Evolutionary conservation across 306 rosid species (phyloP), one percentile per base, ranked within the genome.

Genomic region (Fragaria iinumae): DNA sequence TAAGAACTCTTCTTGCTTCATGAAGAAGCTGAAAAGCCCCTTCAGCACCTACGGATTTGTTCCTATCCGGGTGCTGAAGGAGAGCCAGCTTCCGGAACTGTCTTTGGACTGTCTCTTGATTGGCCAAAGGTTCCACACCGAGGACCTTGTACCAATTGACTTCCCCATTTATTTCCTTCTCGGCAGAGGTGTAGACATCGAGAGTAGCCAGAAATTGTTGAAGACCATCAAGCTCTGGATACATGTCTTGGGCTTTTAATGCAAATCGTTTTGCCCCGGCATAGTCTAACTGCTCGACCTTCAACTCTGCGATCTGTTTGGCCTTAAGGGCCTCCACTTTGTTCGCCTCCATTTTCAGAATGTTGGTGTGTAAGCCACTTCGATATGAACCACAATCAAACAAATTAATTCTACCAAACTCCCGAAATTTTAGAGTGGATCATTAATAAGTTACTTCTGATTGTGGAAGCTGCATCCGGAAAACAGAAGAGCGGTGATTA

Each of bases 101-200:
- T 64, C 75, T 89, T 67, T 91, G 88, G 75, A 92, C 87, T 56
- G 89, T 88, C 77, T 80, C 85, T 8, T 81, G 89, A 81, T 90
- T 83, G 44, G 91, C 91, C 66, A 29, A 57, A 4, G 91, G 92
- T 39, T 84, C 85, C 71, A 88, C 90, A 56, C 91, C 92, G 44
- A 94, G 97, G 77, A 94, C 80, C 89, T 43, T 71, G 79, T 91
- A 94, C 92, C 91, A 89, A 83, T 94, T 88, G 60, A 82, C 65
- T 78, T 84, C 83, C 62, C 89, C 92, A 64, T 85, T 77, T 34
- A 77, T 53, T 75, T 27, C 85, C 83, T 84, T 80, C 81, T 90
- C 91, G 7, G 95, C 88, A 74, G 91, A 76, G 72, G 80, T 64
- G 86, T 86, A 80, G 69, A 94, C 93, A 55, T 94, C 84, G 70